Conservation (phyloP, 116 monocot genomes). For the Phalaenopsis hybrid region DNA sequence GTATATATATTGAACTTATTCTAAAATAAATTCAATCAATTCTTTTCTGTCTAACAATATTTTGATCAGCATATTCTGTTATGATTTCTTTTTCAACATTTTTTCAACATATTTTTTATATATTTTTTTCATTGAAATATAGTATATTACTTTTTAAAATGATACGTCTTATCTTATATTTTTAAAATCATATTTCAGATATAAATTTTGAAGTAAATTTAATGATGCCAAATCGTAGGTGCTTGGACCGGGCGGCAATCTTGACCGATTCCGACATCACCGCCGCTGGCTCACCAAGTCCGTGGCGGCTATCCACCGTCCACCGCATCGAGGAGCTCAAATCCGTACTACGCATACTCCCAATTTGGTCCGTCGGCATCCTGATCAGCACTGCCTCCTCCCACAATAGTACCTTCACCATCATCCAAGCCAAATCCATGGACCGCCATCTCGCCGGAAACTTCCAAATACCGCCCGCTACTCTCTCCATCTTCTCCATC, state of each 20-base stretch:
- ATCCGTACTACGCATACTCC: conserved; percentile 57
- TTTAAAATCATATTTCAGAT: too few relatives aligned
- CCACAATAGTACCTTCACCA: conserved; percentile 65
- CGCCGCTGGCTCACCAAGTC: conserved; percentile 8
- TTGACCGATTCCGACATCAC: conserved; percentile 29
- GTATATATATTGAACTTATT: too few relatives aligned
- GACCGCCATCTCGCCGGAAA: conserved; percentile 37
- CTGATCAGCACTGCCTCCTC: conserved; percentile 40
- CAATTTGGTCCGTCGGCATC: conserved; percentile 69
- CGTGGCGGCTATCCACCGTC: conserved; percentile 65
- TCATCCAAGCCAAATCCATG: conserved; percentile 80
- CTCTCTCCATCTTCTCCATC: conserved; percentile 54
- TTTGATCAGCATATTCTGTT: too few relatives aligned
- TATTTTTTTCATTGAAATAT: too few relatives aligned
- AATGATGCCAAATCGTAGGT: too few relatives aligned
- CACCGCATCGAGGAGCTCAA: conserved; percentile 81
- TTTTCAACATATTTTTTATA: too few relatives aligned
- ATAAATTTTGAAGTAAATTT: too few relatives aligned
- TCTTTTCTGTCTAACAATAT: too few relatives aligned
- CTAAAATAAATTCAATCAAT: too few relatives aligned
- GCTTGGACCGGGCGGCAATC: conserved; percentile 44
- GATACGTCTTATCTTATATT: too few relatives aligned
- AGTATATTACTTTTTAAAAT: too few relatives aligned
- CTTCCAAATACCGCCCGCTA: conserved; percentile 63
- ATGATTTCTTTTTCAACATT: too few relatives aligned